Evolutionary conservation across 345 rosid genomes (phyloP).

Genomic region (Eucalyptus cloeziana): DNA sequence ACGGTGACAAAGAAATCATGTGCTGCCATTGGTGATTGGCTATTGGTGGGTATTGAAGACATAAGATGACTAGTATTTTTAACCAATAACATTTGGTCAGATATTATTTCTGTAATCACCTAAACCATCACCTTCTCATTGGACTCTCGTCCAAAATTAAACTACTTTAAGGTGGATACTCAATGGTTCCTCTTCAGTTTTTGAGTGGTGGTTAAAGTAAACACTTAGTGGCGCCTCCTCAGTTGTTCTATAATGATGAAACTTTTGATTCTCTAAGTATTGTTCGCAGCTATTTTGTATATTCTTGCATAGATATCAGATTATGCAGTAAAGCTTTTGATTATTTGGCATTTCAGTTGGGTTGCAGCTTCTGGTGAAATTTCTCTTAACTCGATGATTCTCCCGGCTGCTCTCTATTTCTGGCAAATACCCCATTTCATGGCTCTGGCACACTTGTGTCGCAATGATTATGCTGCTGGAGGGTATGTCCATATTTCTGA

Average conservation of each 20-base stretch:
- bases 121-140: neutral
- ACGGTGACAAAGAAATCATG: neutral
- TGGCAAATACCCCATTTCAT: slow-evolving; percentile 99
- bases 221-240: neutral
- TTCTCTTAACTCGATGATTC: slow-evolving; percentile 59
- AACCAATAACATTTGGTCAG: neutral
- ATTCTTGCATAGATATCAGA: neutral
- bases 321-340: neutral
- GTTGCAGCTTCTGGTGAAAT: slow-evolving; percentile 82
- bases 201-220: neutral
- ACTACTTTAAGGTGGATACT: neutral
- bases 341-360: slow-evolving; percentile 46
- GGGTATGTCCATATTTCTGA: slow-evolving; percentile 43
- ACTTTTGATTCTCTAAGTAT: neutral
- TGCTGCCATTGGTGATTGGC: neutral
- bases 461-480: slow-evolving; percentile 89
- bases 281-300: neutral
- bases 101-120: neutral
- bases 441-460: slow-evolving; percentile 88
- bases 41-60: neutral
- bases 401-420: slow-evolving; percentile 90
- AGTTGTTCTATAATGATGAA: neutral
- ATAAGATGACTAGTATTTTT: neutral
- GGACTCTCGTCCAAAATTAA: neutral
- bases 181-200: neutral